Evolutionary conservation across 2,329 filamentous ascomycete genomes (phyloP), one percentile per base, ranked within the genome.

Genomic region (Didymella exigua): DNA sequence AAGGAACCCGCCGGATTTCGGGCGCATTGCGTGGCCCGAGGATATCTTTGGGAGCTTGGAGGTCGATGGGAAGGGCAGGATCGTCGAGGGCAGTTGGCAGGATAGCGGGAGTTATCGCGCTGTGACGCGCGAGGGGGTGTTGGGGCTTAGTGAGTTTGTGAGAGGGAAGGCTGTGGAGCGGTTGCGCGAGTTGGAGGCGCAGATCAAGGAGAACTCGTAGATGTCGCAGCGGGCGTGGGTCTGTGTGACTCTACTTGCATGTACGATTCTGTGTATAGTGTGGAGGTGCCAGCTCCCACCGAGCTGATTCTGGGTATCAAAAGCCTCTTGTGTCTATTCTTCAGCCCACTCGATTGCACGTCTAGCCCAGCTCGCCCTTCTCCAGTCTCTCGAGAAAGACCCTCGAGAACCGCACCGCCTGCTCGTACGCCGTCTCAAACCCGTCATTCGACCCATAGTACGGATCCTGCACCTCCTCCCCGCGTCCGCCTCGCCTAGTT

Each of bases 401-500:
- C 71, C 81, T 83, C 2, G 89, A 88, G 72, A 96, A 96, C 58
- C 89, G 81, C 56, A 82, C 78, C 59, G 89, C 88, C 80, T 97
- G 93, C 77, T 93, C 86, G 76, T 89, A 98, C n/a, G 92, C 91
- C 69, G 83, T 85, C 67, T 89, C 85, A 71, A 98, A 98, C 2
- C 91, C 92, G 63, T 90, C 84, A 4, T 81, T 78, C 11, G 86
- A 91, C n/a, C 91, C 92, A 74, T 98, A 98, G 77, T 98, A 99
- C 13, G 95, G 95, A 74, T 98, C 95, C 54, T 84, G 30, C 8
- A 97, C 87, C 42, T 90, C 83, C 78, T 96, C 72, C 0, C 90
- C 18, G 83, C 81, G 64, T 77, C 84, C 69, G 71, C 54, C 43
- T 45, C 58, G 63, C 50, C 67, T 62, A 58, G 57, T 67, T 65